Conservation (phyloP, 306 rosid genomes). For the Lathyrus oleraceus region DNA sequence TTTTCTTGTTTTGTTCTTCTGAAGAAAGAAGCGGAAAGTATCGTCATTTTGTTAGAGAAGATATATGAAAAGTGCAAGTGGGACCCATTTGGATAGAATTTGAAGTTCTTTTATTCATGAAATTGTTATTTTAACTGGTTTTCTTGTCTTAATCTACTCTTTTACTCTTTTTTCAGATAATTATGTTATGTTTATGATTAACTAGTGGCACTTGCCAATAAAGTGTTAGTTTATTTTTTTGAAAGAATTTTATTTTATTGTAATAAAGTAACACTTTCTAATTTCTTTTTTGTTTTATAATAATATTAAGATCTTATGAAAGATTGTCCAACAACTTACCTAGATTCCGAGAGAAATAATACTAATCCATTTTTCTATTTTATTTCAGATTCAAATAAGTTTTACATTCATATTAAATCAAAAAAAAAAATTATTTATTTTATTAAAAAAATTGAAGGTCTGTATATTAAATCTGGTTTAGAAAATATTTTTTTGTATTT, state of each 20-base stretch:
- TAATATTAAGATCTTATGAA: background rate
- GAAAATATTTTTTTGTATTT: no score
- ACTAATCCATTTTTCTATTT: no score
- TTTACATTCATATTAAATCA: no score
- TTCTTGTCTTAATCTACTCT: conserved; percentile 34
- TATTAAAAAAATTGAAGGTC: no score
- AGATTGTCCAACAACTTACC: no score
- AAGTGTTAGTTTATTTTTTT: background rate
- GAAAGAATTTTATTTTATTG: background rate
- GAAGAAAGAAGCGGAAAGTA: background rate
- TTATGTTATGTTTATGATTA: background rate
- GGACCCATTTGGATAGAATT: conserved; percentile 46
- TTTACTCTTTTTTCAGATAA: background rate
- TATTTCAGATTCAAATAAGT: no score
- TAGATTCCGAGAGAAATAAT: no score
- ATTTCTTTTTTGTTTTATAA: background rate
- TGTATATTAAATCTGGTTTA: no score
- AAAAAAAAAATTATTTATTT: no score
- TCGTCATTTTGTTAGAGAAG: conserved; percentile 3
- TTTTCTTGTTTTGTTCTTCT: conserved; percentile 34
- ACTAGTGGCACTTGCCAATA: background rate
- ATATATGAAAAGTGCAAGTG: conserved; percentile 48
- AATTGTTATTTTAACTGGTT: conserved; percentile 5
- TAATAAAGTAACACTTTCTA: background rate
- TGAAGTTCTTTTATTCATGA: conserved; percentile 5